Percentiles rank a stretch among this genome's conserved stretches.
Conservation (phyloP, 306 rosid genomes). For the Vigna angularis region DNA sequence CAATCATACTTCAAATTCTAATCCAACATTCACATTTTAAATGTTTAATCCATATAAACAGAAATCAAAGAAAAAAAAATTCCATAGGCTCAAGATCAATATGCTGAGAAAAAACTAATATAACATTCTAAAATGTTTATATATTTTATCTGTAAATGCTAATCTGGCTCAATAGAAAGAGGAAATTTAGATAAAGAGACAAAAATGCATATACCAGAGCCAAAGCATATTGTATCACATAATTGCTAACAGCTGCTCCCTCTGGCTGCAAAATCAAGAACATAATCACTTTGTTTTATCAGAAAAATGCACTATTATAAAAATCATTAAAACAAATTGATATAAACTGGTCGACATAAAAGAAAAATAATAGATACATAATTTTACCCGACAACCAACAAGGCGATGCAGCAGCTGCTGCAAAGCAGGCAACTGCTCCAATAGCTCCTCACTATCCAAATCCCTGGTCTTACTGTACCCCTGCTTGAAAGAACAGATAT, state of each 20-base stretch:
- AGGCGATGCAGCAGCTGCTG: constrained; percentile 93
- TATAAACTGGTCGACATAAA: constrained; percentile 3
- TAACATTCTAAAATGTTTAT: constrained; percentile 14
- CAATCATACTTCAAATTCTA: constrained; percentile 18
- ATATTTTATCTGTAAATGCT: constrained; percentile 30
- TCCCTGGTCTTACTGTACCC: constrained; percentile 96
- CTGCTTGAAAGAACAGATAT: constrained; percentile 55
- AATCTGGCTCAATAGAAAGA: constrained; percentile 25
- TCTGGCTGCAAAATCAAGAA: constrained; percentile 80
- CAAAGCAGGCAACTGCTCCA: constrained; percentile 97
- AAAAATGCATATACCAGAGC: constrained; percentile 76
- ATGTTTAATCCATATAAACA: constrained; percentile 7
- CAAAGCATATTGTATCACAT: constrained; percentile 94
- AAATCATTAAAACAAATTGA: neutral
- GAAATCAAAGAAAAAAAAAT: constrained; percentile 7
- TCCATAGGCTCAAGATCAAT: neutral
- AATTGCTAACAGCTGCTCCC: constrained; percentile 89
- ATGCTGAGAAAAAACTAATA: constrained; percentile 18
- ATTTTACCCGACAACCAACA: constrained; percentile 84
- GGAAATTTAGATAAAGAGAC: constrained; percentile 17
- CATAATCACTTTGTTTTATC: constrained; percentile 38
- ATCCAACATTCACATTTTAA: constrained; percentile 5
- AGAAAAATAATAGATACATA: neutral
- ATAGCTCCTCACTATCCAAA: constrained; percentile 86
- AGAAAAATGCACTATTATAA: constrained; percentile 4